Evolutionary conservation across 495 filamentous ascomycete species (phyloP).

Genomic region (Hyaloscypha variabilis): DNA sequence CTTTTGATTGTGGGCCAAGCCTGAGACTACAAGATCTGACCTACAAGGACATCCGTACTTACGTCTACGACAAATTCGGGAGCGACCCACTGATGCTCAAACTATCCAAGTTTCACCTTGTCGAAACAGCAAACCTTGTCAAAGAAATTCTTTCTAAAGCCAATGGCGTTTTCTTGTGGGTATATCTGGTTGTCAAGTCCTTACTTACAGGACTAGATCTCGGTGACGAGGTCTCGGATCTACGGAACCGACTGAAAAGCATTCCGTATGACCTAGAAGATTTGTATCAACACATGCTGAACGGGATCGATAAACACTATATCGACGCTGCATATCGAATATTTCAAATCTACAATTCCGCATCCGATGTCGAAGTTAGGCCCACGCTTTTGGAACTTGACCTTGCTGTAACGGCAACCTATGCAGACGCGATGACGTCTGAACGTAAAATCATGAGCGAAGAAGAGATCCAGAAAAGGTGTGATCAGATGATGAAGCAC

Average conservation of each 20-base stretch:
- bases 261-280: conserved; percentile 9
- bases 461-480: background rate
- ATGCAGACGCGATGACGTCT: background rate
- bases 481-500: background rate
- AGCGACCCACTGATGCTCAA: conserved; percentile 19
- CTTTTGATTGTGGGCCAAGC: conserved; percentile 34
- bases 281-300: conserved; percentile 16
- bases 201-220: background rate
- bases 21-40: conserved; percentile 33
- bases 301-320: background rate
- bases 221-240: conserved; percentile 3
- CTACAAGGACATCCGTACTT: conserved; percentile 24
- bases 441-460: background rate
- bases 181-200: conserved; percentile 29
- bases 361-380: background rate
- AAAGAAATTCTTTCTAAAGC: conserved; percentile 33
- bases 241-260: background rate
- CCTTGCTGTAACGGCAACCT: background rate
- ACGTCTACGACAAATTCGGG: conserved; percentile 24
- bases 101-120: background rate
- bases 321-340: background rate
- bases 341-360: conserved; percentile 7
- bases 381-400: background rate
- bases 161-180: conserved; percentile 40
- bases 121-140: conserved; percentile 6